phyloP scores from a whole-genome alignment of 805 yeast genomes.

The Metschnikowia proteae region DNA sequence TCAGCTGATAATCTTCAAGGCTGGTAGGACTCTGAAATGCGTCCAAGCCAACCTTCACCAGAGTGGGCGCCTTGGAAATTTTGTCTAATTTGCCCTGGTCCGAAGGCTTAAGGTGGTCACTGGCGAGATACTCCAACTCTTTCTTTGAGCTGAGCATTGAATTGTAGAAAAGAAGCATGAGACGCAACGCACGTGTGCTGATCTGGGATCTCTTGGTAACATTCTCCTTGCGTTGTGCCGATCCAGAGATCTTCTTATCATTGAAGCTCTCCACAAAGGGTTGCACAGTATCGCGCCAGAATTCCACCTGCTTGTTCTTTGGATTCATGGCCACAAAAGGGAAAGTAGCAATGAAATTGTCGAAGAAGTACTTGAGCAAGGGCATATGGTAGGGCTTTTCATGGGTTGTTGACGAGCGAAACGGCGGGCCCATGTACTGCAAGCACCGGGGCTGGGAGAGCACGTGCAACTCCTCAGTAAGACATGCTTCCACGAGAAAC shows the following conservation, averaged over 20 bases:
- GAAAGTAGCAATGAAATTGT: slow-evolving; percentile 58
- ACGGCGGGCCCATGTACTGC: slow-evolving; percentile 75
- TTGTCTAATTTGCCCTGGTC: slow-evolving; percentile 38
- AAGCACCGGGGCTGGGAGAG: slow-evolving; percentile 62
- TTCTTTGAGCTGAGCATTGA: slow-evolving; percentile 64
- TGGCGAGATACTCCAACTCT: slow-evolving; percentile 46
- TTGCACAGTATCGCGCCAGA: slow-evolving; percentile 81
- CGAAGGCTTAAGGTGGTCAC: slow-evolving; percentile 32
- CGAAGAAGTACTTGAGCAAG: slow-evolving; percentile 60
- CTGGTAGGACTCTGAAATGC: slow-evolving; percentile 11
- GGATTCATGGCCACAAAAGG: slow-evolving; percentile 63
- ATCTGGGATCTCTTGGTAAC: slow-evolving; percentile 59
- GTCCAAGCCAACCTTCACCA: slow-evolving; percentile 14
- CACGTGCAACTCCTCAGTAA: slow-evolving; percentile 57
- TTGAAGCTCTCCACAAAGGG: slow-evolving; percentile 78
- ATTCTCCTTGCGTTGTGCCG: slow-evolving; percentile 72
- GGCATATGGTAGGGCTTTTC: slow-evolving; percentile 49
- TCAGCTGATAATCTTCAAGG: slow-evolving; percentile 18
- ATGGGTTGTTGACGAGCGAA: slow-evolving; percentile 30
- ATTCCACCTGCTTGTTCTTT: slow-evolving; percentile 44
- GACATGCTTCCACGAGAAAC: slow-evolving; percentile 61
- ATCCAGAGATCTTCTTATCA: slow-evolving; percentile 62
- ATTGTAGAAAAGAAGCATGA: slow-evolving; percentile 65
- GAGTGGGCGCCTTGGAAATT: slow-evolving; percentile 17
- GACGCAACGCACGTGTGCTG: slow-evolving; percentile 55